A percentile compares a stretch with the other conserved stretches of the same genome.
These are phyloP conservation scores for Blechomonas ayalai DNA, from an alignment of 208 protist species.

Conservation along the genomic window DNA sequence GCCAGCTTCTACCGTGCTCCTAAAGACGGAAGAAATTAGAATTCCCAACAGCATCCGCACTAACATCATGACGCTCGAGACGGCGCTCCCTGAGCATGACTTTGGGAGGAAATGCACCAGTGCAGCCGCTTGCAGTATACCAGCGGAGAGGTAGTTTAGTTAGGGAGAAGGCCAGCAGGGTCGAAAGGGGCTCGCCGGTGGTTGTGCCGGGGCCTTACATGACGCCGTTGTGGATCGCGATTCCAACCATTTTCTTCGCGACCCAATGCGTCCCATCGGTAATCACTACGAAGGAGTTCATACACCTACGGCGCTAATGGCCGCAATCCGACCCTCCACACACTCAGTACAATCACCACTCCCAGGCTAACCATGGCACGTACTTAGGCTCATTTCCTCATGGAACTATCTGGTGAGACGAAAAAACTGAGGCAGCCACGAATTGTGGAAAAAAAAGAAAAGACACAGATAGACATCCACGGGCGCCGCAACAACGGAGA, in stretches of 20 bases:
- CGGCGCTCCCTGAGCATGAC: slow-evolving; percentile 9
- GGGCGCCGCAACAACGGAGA: too few species aligned
- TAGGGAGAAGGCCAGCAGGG: slow-evolving; percentile 41
- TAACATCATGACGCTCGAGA: slow-evolving; percentile 9
- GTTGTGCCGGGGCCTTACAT: background rate
- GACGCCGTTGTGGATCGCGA: background rate
- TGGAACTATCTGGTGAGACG: too few species aligned
- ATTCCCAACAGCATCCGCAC: slow-evolving; percentile 40
- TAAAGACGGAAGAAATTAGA: slow-evolving; percentile 54
- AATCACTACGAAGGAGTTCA: slow-evolving; percentile 35
- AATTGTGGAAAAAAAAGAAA: too few species aligned
- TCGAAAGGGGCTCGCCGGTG: background rate
- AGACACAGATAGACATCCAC: too few species aligned
- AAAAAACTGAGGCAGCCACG: too few species aligned
- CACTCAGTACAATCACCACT: slow-evolving; percentile 14
- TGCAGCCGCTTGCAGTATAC: slow-evolving; percentile 60
- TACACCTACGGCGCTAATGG: slow-evolving; percentile 39
- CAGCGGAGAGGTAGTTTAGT: slow-evolving; percentile 56
- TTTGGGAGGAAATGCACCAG: slow-evolving; percentile 49
- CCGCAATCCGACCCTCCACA: slow-evolving; percentile 20
- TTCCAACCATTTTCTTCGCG: background rate
- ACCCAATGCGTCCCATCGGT: too few species aligned
- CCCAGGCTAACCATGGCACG: too few species aligned
- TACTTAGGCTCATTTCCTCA: too few species aligned
- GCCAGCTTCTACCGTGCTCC: slow-evolving; percentile 10